Conservation (phyloP, 2,329 filamentous ascomycete species). For the Alternaria conjuncta region DNA sequence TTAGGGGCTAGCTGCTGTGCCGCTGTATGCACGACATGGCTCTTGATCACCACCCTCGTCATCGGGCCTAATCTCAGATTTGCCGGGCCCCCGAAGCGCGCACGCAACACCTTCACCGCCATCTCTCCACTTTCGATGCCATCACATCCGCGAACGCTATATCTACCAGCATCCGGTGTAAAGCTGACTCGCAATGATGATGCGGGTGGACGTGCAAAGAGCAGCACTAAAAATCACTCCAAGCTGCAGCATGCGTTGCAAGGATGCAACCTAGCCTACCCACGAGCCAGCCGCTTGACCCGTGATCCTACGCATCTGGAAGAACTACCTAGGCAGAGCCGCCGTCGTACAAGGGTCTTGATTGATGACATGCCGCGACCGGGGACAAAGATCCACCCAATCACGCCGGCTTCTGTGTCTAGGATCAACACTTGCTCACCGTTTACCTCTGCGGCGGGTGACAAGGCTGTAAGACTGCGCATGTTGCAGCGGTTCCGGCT, state of each 20-base stretch:
- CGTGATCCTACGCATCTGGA: conserved; percentile 1
- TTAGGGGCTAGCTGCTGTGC: conserved; percentile 6
- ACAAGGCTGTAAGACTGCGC: conserved; percentile 12
- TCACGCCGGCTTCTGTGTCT: not conserved
- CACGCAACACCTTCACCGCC: conserved; percentile 30
- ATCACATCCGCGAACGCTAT: conserved; percentile 2
- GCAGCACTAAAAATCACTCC: not conserved
- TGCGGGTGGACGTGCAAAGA: not conserved
- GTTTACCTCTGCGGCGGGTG: conserved; percentile 14
- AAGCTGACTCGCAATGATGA: conserved; percentile 6
- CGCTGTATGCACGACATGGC: conserved; percentile 19
- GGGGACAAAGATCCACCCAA: conserved; percentile 3
- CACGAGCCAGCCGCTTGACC: conserved; percentile 10
- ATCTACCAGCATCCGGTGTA: conserved; percentile 1
- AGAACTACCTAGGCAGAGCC: conserved; percentile 7
- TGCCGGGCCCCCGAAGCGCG: conserved; percentile 27
- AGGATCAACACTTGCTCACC: conserved; percentile 7
- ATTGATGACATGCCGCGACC: conserved; percentile 11
- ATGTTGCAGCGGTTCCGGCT: conserved; percentile 7
- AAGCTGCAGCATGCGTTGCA: conserved; percentile 1
- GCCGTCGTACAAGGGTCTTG: conserved; percentile 3
- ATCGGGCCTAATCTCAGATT: conserved; percentile 14
- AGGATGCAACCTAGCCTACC: conserved; percentile 1
- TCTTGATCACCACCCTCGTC: conserved; percentile 13
- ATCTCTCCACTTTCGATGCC: conserved; percentile 5